Conservation (phyloP, 2,329 filamentous ascomycete species). For the Monilinia vaccinii-corymbosi region DNA sequence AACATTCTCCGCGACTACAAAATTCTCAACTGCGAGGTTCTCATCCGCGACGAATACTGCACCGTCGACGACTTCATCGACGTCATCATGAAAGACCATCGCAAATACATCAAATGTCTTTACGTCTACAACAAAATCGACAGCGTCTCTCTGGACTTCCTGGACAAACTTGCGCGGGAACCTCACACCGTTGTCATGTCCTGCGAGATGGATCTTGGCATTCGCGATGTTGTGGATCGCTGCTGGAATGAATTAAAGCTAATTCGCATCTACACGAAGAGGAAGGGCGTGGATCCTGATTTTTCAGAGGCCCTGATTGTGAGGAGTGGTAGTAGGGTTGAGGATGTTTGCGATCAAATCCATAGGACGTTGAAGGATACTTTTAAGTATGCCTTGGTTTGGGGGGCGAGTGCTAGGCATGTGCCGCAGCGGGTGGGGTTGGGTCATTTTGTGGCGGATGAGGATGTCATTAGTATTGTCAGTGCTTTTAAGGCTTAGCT, state of each 20-base stretch:
- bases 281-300: slow-evolving; percentile 82
- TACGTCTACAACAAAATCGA: slow-evolving; percentile 99
- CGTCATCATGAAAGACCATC: slow-evolving; percentile 97
- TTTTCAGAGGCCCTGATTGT: slow-evolving; percentile 92
- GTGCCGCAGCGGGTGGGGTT: slow-evolving; percentile 88
- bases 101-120: slow-evolving; percentile 88
- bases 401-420: slow-evolving; percentile 93
- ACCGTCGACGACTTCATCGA: slow-evolving; percentile 99
- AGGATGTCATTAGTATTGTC: slow-evolving; percentile 61
- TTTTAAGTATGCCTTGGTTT: slow-evolving; percentile 97
- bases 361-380: slow-evolving; percentile 94
- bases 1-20: slow-evolving; percentile 98
- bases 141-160: slow-evolving; percentile 82
- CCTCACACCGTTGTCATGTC: slow-evolving; percentile 94
- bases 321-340: slow-evolving; percentile 75
- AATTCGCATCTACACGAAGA: slow-evolving; percentile 93
- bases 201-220: slow-evolving; percentile 89
- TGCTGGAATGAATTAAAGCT: slow-evolving; percentile 90
- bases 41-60: slow-evolving; percentile 87
- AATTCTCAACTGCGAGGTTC: slow-evolving; percentile 93
- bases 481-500: slow-evolving; percentile 37
- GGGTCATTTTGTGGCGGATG: slow-evolving; percentile 64
- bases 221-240: slow-evolving; percentile 85
- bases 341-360: slow-evolving; percentile 94
- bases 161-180: slow-evolving; percentile 86